Percentiles rank a stretch among this genome's conserved stretches.
These are phyloP conservation scores for Pythium rhizo-oryzae DNA, from an alignment of 352 stramenopile species.

Conservation along the genomic window DNA sequence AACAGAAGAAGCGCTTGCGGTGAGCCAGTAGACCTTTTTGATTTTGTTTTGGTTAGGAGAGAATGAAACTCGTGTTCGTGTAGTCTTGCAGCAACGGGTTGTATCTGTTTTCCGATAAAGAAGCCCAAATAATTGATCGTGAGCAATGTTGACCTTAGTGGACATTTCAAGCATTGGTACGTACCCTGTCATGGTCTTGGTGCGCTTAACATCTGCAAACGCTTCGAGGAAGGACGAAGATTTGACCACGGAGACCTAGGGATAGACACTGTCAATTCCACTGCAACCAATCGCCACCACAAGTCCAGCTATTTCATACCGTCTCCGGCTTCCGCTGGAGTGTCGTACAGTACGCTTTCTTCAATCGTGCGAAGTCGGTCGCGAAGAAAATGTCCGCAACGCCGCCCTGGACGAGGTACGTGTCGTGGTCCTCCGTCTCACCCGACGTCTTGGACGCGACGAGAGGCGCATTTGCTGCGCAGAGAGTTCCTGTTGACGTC, in stretches of 20 bases:
- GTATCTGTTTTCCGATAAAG: constrained; percentile 53
- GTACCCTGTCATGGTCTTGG: constrained; percentile 81
- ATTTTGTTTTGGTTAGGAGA: constrained; percentile 51
- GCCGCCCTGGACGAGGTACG: constrained; percentile 84
- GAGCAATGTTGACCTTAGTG: neutral
- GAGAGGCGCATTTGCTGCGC: constrained; percentile 83
- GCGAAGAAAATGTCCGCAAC: constrained; percentile 93
- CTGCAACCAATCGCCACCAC: neutral
- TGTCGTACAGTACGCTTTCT: constrained; percentile 78
- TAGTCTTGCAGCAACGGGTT: constrained; percentile 91
- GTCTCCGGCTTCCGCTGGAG: constrained; percentile 56
- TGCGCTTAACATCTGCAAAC: constrained; percentile 80
- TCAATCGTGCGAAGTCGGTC: constrained; percentile 84
- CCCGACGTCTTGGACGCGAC: constrained; percentile 84
- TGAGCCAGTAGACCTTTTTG: constrained; percentile 2
- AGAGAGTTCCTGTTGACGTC: constrained; percentile 67
- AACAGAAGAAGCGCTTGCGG: constrained; percentile 27
- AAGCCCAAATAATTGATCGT: neutral
- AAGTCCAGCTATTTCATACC: constrained; percentile 24
- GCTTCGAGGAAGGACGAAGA: constrained; percentile 76
- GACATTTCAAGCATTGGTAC: constrained; percentile 16
- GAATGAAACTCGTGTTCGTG: constrained; percentile 89
- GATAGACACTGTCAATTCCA: too few relatives aligned
- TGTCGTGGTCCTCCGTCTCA: constrained; percentile 85
- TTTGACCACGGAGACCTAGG: constrained; percentile 83